Evolutionary conservation across 192 early-diverging fungal genomes (phyloP).

Genomic region (Dimargaris xerosporica): DNA sequence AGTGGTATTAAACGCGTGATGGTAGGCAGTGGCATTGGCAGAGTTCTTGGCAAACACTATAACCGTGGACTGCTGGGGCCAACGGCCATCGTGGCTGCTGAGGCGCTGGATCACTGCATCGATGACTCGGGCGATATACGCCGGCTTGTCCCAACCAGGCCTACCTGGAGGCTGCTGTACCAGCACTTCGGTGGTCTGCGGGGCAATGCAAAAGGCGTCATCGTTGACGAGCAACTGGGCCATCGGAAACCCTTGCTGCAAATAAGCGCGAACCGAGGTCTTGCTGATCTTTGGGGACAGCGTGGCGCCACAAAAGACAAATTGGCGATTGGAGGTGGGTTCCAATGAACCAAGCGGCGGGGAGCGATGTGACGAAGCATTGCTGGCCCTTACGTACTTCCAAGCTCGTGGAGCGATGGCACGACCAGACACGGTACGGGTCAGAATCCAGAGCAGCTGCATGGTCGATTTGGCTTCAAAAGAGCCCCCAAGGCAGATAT

Average conservation of each 20-base stretch:
- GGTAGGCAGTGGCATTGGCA: background rate
- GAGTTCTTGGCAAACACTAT: background rate
- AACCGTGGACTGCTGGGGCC: background rate
- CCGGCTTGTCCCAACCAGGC: too few relatives aligned
- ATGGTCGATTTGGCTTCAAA: background rate
- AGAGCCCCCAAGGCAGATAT: background rate
- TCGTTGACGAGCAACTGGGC: background rate
- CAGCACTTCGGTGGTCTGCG: background rate
- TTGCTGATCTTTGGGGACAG: background rate
- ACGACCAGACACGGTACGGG: background rate
- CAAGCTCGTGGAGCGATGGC: background rate
- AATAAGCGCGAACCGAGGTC: background rate
- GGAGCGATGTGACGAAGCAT: too few relatives aligned
- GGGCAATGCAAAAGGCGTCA: background rate
- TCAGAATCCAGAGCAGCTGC: background rate
- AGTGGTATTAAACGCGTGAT: too few relatives aligned
- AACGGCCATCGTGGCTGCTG: background rate
- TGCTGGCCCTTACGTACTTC: too few relatives aligned
- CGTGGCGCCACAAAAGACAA: slow-evolving; percentile 10
- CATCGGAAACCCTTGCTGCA: background rate
- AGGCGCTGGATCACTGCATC: background rate
- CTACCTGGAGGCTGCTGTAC: background rate
- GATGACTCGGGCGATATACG: background rate
- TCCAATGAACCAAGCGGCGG: background rate
- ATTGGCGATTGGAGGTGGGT: background rate